These are phyloP conservation scores for Hygrophorus russula DNA, from an alignment of 768 basidiomycete genomes.

Conservation along the genomic window DNA sequence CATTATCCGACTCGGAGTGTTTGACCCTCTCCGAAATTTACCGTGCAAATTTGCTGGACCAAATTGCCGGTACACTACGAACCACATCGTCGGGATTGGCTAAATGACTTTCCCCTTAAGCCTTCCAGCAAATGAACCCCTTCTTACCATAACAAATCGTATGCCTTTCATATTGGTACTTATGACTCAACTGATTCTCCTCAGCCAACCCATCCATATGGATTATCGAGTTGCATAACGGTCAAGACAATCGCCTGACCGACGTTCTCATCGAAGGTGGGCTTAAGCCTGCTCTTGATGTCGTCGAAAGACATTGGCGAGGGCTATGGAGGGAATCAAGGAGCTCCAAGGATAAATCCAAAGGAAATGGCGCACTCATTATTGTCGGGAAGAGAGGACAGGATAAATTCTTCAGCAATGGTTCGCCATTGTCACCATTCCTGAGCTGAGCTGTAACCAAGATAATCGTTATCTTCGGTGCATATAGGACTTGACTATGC, in stretches of 20 bases:
- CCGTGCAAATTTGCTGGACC: too few relatives aligned
- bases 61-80: too few relatives aligned
- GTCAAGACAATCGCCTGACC: conserved; percentile 61
- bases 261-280: conserved; percentile 43
- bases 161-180: conserved; percentile 10
- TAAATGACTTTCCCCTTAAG: conserved; percentile 28
- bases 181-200: not conserved
- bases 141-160: conserved; percentile 66
- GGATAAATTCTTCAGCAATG: conserved; percentile 87
- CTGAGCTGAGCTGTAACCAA: not conserved
- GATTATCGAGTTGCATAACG: conserved; percentile 77
- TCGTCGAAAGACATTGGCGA: conserved; percentile 65
- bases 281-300: conserved; percentile 59
- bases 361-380: conserved; percentile 59
- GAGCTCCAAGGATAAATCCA: conserved; percentile 32
- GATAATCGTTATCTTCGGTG: not conserved
- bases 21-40: too few relatives aligned
- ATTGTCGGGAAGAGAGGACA: conserved; percentile 67
- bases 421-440: conserved; percentile 20
- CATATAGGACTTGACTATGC: conserved; percentile 52
- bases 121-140: conserved; percentile 37
- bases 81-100: too few relatives aligned
- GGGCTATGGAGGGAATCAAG: conserved; percentile 34
- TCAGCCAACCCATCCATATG: conserved; percentile 52
- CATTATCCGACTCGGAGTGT: too few relatives aligned